These are phyloP conservation scores for Firmiana major DNA, from an alignment of 345 rosid species.

Conservation along the genomic window DNA sequence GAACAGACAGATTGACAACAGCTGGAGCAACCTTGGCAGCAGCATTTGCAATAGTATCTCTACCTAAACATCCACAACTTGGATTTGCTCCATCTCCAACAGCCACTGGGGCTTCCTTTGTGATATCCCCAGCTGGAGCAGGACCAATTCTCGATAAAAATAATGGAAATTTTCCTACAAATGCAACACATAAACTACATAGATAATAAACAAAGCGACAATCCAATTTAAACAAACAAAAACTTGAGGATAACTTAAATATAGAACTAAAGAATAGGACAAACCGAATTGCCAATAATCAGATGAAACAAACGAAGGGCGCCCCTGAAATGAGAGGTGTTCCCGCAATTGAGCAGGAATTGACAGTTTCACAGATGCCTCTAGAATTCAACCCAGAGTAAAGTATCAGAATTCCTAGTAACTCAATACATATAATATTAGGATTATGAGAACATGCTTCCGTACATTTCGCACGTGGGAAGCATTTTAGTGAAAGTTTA, in stretches of 20 bases:
- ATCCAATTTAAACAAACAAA: neutral
- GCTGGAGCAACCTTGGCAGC: conserved; percentile 84
- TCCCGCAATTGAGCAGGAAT: conserved; percentile 31
- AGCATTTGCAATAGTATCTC: conserved; percentile 78
- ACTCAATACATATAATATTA: neutral
- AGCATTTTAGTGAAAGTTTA: neutral
- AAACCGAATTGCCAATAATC: conserved; percentile 37
- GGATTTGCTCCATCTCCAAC: conserved; percentile 42
- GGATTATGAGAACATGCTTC: neutral
- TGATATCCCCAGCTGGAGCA: conserved; percentile 27
- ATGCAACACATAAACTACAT: neutral
- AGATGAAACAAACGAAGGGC: conserved; percentile 22
- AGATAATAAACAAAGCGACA: neutral
- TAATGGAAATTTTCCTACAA: conserved; percentile 37
- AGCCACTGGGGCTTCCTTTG: conserved; percentile 27
- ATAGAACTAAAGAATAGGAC: conserved; percentile 10
- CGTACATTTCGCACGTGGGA: neutral
- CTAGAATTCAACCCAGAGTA: conserved; percentile 26
- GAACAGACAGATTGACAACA: conserved; percentile 79
- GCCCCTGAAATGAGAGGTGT: conserved; percentile 30
- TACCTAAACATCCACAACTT: conserved; percentile 51
- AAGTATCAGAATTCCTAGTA: neutral
- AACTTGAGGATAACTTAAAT: neutral
- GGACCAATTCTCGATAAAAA: conserved; percentile 44
- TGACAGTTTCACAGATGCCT: conserved; percentile 35